Evolutionary conservation across 441 rosid species (phyloP), one percentile per base, ranked within the genome.

Genomic region (Erysimum pusillum): DNA sequence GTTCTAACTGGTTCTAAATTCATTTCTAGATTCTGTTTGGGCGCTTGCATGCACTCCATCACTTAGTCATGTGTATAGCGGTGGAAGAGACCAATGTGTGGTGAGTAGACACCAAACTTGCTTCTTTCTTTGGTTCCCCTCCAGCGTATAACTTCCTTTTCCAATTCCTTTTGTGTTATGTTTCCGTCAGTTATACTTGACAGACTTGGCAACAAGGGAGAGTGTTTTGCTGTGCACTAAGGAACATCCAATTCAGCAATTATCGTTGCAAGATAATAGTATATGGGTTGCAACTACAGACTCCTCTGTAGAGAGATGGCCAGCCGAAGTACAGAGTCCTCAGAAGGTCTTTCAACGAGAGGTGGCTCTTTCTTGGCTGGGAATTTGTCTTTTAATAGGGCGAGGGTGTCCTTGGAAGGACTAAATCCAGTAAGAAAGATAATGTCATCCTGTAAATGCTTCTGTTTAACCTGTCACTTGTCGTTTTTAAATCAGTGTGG

Each of bases 331-430:
- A 71, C 87, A 71, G 80, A 91, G 85, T 82, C 98, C 98, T 78
- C 97, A 92, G 72, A 93, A 91, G 81, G 83, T 87, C 72, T 92
- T 97, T 78, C 84, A 91, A 79, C 91, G 82, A 83, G 82, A 83
- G 98, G 98, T 46, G 94, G 91, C 71, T 88, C 99, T 45, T 97
- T 97, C 80, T 84, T 97, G 84, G 99, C 99, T 74, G 99, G 99
- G 79, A 97, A 94, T 79, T 85, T 97, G 79, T 94, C 97, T 18
- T 97, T 94, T 86, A 87, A 98, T 49, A 94, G 99, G 87, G 97
- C 98, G 63, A 90, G 99, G 82, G 92, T 89, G 76, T 97, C 99
- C 31, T 84, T 97, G 71, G 99, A 97, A 89, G 99, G 99, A 81
- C 87, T 91, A 73, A 88, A 87, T 22, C 97, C 91, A 2, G 99